Conservation (phyloP, 352 stramenopile species). For the Plasmopara viticola region DNA sequence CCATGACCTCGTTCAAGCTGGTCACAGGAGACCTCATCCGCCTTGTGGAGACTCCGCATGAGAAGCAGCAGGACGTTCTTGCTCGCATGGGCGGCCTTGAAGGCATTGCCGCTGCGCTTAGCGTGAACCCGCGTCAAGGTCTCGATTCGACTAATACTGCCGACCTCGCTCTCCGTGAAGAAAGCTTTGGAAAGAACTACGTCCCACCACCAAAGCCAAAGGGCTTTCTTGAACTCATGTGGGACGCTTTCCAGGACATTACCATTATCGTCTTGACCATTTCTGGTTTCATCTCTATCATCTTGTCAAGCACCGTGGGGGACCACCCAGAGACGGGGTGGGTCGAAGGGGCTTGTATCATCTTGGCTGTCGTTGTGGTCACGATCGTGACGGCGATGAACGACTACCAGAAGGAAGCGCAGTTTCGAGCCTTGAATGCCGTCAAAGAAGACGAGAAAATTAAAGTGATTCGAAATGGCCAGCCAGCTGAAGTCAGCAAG, state of each 20-base stretch:
- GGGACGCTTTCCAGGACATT: constrained; percentile 86
- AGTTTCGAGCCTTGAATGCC: constrained; percentile 81
- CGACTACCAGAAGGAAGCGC: constrained; percentile 88
- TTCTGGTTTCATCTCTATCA: constrained; percentile 76
- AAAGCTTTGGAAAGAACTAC: constrained; percentile 59
- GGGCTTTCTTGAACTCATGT: constrained; percentile 76
- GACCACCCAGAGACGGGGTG: constrained; percentile 57
- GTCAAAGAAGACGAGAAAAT: constrained; percentile 75
- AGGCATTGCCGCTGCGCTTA: constrained; percentile 40
- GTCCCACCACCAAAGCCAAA: constrained; percentile 43
- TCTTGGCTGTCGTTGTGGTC: constrained; percentile 85
- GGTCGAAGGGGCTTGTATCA: constrained; percentile 88
- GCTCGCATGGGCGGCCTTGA: constrained; percentile 36
- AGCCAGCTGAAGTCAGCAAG: constrained; percentile 52
- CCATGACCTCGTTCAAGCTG: constrained; percentile 38
- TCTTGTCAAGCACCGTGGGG: constrained; percentile 50
- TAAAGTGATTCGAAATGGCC: constrained; percentile 66
- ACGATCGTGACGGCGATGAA: constrained; percentile 82
- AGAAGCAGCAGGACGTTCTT: constrained; percentile 43
- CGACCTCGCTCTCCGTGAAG: constrained; percentile 37
- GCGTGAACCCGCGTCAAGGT: constrained; percentile 38
- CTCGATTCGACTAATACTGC: constrained; percentile 35
- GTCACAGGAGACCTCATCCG: constrained; percentile 54
- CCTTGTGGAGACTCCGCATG: constrained; percentile 56
- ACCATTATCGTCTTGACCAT: constrained; percentile 87